Base-by-base conservation (phyloP, 768 basidiomycete species). In the Austroboletus eburneus region DNA sequence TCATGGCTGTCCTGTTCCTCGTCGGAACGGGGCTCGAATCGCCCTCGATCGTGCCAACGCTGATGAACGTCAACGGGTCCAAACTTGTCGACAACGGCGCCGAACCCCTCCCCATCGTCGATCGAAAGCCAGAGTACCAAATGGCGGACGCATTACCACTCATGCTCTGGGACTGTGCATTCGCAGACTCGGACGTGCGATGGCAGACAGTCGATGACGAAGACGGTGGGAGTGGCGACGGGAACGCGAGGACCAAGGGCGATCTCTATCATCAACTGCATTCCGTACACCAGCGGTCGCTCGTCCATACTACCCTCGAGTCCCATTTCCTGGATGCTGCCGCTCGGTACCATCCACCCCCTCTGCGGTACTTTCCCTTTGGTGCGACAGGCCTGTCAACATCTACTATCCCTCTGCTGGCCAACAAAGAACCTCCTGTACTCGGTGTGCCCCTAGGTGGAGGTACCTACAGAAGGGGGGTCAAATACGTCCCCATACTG, bases 121-220 rank as follows among this genome's bases (percentile, higher is more conserved):
- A 79, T 46, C 65, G 77, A 42, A 94, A 93, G 63, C 95, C 95
- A 3, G 79, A 81, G 39, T 98, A 97, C 62, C 84, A 87, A 56
- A 98, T 98, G 89, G 92, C 93, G 7, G 87, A 94, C 54, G 85
- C 80, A 1, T 73, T 96, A 0, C 94, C 95, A 2, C 78, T 99
- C 32, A 78, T 97, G 67, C 79, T 98, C 13, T 95, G 92, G 87
- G 84, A 90, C 21, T 94, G 92, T 59, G 80, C 73, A 1, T 97
- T 91, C 64, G 68, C 74, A 25, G 76, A 77, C 22, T 71, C 69
- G 16, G 80, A 81, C 32, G 73, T 94, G 8, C 69, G 73, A 44
- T 97, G 95, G 94, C 77, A 80, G 42, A 80, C 76, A 3, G 78
- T 78, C 18, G 69, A 67, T 5, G 69, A 74, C 23, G 14, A 25